These are phyloP conservation scores for Medicago lupulina DNA, from an alignment of 306 rosid species.

Conservation along the genomic window DNA sequence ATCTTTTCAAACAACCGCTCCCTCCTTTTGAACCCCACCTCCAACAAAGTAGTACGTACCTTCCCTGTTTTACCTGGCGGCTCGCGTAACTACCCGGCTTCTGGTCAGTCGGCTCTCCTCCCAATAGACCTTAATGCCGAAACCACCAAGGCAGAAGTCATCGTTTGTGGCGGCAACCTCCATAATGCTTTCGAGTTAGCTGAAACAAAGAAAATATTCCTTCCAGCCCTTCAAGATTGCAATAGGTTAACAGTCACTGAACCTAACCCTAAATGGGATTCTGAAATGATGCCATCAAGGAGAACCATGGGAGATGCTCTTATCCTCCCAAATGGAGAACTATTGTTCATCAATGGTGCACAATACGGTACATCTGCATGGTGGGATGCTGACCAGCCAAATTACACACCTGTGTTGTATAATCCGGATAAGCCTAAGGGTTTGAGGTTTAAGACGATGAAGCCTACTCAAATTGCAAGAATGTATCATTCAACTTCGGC, in stretches of 20 bases:
- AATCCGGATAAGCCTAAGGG: constrained; percentile 44
- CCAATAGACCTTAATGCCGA: constrained; percentile 64
- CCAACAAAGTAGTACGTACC: constrained; percentile 54
- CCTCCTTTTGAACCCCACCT: constrained; percentile 59
- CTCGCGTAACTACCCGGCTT: constrained; percentile 87
- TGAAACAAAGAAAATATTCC: constrained; percentile 42
- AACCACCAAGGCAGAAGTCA: constrained; percentile 55
- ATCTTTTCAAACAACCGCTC: constrained; percentile 85
- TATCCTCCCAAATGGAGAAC: constrained; percentile 66
- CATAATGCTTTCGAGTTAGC: constrained; percentile 56
- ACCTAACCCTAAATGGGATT: constrained; percentile 48
- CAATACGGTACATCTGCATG: constrained; percentile 70
- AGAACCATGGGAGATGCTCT: constrained; percentile 83
- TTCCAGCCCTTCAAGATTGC: constrained; percentile 75
- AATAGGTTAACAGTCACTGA: constrained; percentile 53
- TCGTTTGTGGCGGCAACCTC: constrained; percentile 75
- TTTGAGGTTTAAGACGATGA: constrained; percentile 51
- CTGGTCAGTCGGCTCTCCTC: constrained; percentile 81
- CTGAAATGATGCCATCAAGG: constrained; percentile 64
- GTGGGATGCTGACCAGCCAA: constrained; percentile 73
- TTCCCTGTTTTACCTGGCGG: constrained; percentile 67
- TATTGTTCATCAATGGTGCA: constrained; percentile 79
- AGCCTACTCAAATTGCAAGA: constrained; percentile 55
- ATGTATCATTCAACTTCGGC: constrained; percentile 81
- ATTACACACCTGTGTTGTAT: constrained; percentile 60